These are phyloP conservation scores for Lyophyllum shimeji DNA, from an alignment of 768 basidiomycete species.

Conservation along the genomic window DNA sequence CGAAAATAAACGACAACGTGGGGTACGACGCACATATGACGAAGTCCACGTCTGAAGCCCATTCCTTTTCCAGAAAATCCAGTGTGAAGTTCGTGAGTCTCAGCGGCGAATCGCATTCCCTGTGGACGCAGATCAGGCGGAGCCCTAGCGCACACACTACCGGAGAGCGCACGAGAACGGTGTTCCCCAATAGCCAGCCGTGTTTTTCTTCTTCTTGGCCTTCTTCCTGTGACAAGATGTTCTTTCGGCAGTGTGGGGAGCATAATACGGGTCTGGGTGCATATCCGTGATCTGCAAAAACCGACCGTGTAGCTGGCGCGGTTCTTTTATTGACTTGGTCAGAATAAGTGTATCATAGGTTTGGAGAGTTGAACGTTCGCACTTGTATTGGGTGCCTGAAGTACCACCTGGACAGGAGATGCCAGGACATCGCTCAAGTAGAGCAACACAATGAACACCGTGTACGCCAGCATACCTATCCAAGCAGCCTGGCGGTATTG, in stretches of 20 bases:
- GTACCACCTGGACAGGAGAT: conserved; percentile 40
- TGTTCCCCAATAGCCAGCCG: conserved; percentile 64
- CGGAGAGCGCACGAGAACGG: conserved; percentile 57
- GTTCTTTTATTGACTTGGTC: conserved; percentile 28
- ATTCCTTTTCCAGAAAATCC: conserved; percentile 75
- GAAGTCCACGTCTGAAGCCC: conserved; percentile 86
- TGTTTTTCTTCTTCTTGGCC: conserved; percentile 50
- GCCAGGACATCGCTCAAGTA: conserved; percentile 25
- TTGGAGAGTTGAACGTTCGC: conserved; percentile 17
- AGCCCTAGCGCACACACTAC: background rate
- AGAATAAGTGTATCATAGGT: background rate
- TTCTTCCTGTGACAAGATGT: conserved; percentile 70
- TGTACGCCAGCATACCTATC: conserved; percentile 11
- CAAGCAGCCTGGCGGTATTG: background rate
- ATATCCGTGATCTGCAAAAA: conserved; percentile 85
- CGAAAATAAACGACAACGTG: conserved; percentile 3
- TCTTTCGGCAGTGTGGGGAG: conserved; percentile 45
- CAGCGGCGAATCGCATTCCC: conserved; percentile 82
- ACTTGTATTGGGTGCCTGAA: conserved; percentile 32
- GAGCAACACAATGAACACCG: conserved; percentile 22
- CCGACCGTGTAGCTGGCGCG: conserved; percentile 60
- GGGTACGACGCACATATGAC: conserved; percentile 65
- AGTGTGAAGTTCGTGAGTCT: conserved; percentile 79
- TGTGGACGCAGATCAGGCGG: conserved; percentile 22
- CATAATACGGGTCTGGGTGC: conserved; percentile 77